Evolutionary conservation across 2,329 filamentous ascomycete species (phyloP).

Genomic region (Colletotrichum noveboracense): DNA sequence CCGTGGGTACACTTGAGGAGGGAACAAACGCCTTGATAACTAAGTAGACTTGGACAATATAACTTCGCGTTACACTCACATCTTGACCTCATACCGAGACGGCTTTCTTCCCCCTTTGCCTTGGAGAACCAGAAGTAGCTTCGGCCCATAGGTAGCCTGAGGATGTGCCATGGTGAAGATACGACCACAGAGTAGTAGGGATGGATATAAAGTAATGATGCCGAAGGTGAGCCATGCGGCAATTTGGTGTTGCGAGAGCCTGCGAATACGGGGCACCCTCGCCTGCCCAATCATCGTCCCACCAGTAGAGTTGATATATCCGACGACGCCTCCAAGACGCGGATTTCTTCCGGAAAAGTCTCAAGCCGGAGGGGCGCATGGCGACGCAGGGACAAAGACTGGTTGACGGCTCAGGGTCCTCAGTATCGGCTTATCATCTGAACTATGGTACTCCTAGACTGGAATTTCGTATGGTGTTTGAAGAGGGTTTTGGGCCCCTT

Average conservation of each 20-base stretch:
- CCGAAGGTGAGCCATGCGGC: neutral
- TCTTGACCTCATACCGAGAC: neutral
- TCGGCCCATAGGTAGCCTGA: too few relatives aligned
- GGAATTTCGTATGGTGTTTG: neutral
- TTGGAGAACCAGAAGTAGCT: too few relatives aligned
- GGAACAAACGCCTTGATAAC: neutral
- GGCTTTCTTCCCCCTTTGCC: neutral
- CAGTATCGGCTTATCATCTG: fast-evolving
- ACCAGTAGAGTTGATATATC: neutral
- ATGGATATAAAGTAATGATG: neutral
- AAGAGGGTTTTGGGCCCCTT: neutral
- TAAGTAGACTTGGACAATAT: neutral
- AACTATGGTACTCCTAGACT: neutral
- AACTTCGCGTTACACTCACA: neutral
- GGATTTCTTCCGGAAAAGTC: neutral
- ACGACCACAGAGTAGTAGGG: neutral
- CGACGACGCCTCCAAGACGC: neutral
- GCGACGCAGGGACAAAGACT: neutral
- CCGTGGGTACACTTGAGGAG: neutral
- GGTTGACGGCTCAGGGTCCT: neutral
- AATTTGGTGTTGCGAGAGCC: neutral
- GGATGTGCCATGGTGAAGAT: neutral
- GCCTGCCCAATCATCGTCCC: neutral
- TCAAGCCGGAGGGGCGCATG: neutral
- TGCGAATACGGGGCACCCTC: neutral